Conservation (phyloP, 768 basidiomycete genomes). For the Botryobasidium botryosum region DNA sequence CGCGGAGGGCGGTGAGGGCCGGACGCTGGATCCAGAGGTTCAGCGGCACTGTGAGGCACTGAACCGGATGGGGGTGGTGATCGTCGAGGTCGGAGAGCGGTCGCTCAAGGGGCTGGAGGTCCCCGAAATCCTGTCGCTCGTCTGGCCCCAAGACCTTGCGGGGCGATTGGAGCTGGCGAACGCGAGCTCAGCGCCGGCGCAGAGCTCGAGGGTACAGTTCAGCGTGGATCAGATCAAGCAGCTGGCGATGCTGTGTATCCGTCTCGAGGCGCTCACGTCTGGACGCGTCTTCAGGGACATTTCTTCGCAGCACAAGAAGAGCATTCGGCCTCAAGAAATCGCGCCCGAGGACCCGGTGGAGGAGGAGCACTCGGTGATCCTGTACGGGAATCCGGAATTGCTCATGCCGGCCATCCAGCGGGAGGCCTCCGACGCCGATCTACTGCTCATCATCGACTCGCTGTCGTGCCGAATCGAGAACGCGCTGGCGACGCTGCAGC, state of each 20-base stretch:
- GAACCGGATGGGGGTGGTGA: constrained; percentile 45
- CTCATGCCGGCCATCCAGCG: constrained; percentile 54
- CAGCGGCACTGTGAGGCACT: constrained; percentile 49
- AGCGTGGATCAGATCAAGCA: constrained; percentile 56
- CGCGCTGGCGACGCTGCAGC: constrained; percentile 27
- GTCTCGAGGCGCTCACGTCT: constrained; percentile 61
- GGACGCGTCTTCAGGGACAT: constrained; percentile 38
- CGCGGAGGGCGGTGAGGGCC: constrained; percentile 19
- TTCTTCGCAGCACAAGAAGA: constrained; percentile 10
- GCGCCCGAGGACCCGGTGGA: background rate
- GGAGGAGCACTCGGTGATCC: constrained; percentile 20
- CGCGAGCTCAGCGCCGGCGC: constrained; percentile 14
- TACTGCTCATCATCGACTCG: constrained; percentile 61
- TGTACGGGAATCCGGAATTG: constrained; percentile 42
- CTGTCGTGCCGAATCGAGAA: constrained; percentile 64
- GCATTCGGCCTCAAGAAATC: background rate
- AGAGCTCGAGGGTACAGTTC: constrained; percentile 42
- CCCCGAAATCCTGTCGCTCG: constrained; percentile 68
- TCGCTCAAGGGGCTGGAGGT: constrained; percentile 91
- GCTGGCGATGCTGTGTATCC: constrained; percentile 53
- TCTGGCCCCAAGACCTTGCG: constrained; percentile 62
- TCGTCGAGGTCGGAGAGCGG: constrained; percentile 70
- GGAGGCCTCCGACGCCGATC: constrained; percentile 51
- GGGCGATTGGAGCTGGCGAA: constrained; percentile 41
- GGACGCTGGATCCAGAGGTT: constrained; percentile 17